phyloP scores from a whole-genome alignment of 2,329 filamentous ascomycete genomes.

The Penicillium occitanis region DNA sequence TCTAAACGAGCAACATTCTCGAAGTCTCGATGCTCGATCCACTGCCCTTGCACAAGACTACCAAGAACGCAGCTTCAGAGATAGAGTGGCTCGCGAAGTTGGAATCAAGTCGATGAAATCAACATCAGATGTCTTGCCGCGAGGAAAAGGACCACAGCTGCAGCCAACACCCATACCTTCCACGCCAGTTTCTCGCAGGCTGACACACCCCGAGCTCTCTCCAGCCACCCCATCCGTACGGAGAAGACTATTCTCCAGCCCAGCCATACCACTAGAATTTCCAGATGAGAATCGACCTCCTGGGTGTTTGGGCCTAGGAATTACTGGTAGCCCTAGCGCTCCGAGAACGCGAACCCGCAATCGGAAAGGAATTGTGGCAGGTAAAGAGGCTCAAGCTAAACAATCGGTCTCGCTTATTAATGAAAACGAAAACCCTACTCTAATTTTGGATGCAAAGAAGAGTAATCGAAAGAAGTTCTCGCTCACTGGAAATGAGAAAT shows the following conservation, averaged over 20 bases:
- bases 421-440: neutral
- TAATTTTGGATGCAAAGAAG: neutral
- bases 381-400: neutral
- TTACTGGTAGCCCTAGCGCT: slow-evolving; percentile 9
- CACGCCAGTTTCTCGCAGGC: neutral
- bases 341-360: neutral
- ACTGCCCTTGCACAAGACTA: neutral
- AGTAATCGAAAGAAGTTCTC: neutral
- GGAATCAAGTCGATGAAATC: neutral
- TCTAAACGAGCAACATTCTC: neutral
- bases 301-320: slow-evolving; percentile 4
- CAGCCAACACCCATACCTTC: slow-evolving; percentile 2
- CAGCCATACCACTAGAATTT: neutral
- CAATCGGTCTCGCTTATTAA: neutral
- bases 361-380: neutral
- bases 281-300: neutral
- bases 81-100: neutral
- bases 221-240: neutral
- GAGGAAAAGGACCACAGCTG: neutral
- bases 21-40: neutral
- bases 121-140: neutral
- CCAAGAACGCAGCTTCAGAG: neutral
- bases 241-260: slow-evolving; percentile 12
- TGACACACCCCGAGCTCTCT: neutral
- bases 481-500: neutral